Conservation (phyloP, 805 yeast genomes). For the Sugiyamaella chiloensis region DNA sequence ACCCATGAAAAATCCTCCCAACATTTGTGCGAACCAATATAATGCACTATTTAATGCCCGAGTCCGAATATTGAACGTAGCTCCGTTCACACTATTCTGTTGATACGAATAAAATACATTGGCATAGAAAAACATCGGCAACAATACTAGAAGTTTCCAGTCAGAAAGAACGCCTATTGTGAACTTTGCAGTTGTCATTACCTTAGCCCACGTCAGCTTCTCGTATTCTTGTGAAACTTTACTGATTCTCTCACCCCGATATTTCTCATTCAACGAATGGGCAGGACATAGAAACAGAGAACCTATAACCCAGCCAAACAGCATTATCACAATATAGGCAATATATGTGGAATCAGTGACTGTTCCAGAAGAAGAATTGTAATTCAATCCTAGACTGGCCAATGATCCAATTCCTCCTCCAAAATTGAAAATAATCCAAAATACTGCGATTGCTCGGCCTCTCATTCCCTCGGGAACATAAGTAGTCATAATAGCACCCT, state of each 20-base stretch:
- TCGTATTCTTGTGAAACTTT: conserved; percentile 11
- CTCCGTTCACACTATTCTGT: conserved; percentile 55
- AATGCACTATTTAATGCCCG: conserved; percentile 58
- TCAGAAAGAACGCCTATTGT: conserved; percentile 13
- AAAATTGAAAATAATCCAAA: conserved; percentile 59
- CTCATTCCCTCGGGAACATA: conserved; percentile 51
- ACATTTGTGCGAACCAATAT: conserved; percentile 60
- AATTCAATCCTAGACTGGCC: conserved; percentile 53
- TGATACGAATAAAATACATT: conserved; percentile 67
- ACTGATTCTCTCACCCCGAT: conserved; percentile 19
- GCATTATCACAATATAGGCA: conserved; percentile 54
- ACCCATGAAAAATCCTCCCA: conserved; percentile 53
- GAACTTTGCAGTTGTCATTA: conserved; percentile 14
- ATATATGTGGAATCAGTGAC: conserved; percentile 51
- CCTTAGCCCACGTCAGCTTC: conserved; percentile 13
- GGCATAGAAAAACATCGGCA: conserved; percentile 62
- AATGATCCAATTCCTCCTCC: conserved; percentile 62
- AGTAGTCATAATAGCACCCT: conserved; percentile 53
- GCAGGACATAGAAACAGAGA: conserved; percentile 19
- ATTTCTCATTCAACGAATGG: conserved; percentile 10
- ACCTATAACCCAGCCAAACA: conserved; percentile 41
- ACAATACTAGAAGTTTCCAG: conserved; percentile 31
- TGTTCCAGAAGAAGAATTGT: conserved; percentile 37
- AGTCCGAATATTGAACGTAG: conserved; percentile 54
- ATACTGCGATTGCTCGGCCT: conserved; percentile 52